A percentile compares a stretch with the other conserved stretches of the same genome.
Evolutionary conservation across 805 yeast genomes (phyloP).

Genomic region (Saturnispora sekii): DNA sequence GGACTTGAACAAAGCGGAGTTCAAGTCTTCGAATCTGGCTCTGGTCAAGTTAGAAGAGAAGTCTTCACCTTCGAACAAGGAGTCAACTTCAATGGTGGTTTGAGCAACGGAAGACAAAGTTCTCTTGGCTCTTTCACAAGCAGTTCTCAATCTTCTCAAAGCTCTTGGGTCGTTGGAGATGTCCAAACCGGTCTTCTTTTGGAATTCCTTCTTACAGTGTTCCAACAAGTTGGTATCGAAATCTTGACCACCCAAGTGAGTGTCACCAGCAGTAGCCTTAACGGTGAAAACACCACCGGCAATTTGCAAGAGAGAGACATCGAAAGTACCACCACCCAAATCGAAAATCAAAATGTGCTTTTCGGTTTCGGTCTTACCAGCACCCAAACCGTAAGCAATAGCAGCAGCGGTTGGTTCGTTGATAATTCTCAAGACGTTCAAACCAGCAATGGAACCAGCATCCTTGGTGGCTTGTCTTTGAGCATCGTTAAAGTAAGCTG

Average conservation of each 20-base stretch:
- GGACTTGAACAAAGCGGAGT: constrained; percentile 86
- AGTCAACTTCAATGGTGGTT: constrained; percentile 94
- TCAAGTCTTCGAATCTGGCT: constrained; percentile 96
- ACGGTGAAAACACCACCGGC: constrained; percentile 97
- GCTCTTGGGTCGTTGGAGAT: constrained; percentile 89
- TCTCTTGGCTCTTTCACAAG: constrained; percentile 99
- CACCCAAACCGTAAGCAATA: constrained; percentile 97
- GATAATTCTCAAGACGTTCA: constrained; percentile 67
- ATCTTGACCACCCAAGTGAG: constrained; percentile 99
- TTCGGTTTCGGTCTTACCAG: constrained; percentile 71
- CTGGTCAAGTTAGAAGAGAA: constrained; percentile 89
- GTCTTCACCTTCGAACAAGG: constrained; percentile 91
- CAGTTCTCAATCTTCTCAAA: constrained; percentile 95
- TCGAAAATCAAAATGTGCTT: constrained; percentile 88
- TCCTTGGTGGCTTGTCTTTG: constrained; percentile 79
- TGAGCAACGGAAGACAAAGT: constrained; percentile 93
- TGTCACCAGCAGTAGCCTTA: constrained; percentile 98
- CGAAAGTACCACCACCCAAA: constrained; percentile 98
- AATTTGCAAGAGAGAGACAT: constrained; percentile 85
- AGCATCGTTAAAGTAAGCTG: constrained; percentile 74
- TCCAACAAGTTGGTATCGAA: constrained; percentile 93
- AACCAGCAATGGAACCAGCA: constrained; percentile 74
- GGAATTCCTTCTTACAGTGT: constrained; percentile 87
- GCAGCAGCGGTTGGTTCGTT: constrained; percentile 95
- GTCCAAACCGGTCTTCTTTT: constrained; percentile 86